These are phyloP conservation scores for Galerina marginata DNA, from an alignment of 768 basidiomycete genomes.

Conservation along the genomic window DNA sequence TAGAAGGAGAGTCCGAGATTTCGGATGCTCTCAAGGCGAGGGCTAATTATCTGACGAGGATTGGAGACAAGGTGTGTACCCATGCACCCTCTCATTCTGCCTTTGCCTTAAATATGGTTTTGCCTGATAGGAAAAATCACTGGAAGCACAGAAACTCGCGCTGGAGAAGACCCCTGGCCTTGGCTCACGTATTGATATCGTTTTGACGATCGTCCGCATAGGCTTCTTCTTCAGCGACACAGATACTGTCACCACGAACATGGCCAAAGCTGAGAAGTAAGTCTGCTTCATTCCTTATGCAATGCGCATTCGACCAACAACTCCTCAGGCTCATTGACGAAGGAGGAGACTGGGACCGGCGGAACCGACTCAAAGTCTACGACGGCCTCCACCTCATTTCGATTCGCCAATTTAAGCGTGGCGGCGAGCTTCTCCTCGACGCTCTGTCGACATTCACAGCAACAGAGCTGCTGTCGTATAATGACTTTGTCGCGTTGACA, in stretches of 20 bases:
- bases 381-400: conserved; percentile 83
- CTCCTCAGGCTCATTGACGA: conserved; percentile 79
- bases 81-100: conserved; percentile 28
- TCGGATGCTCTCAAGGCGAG: conserved; percentile 83
- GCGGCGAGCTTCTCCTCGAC: conserved; percentile 85
- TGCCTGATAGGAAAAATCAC: conserved; percentile 67
- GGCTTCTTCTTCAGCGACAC: conserved; percentile 91
- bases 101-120: background rate
- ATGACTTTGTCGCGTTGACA: conserved; percentile 87
- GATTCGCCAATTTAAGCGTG: conserved; percentile 90
- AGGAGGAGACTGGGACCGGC: conserved; percentile 97
- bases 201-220: conserved; percentile 85
- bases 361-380: conserved; percentile 97
- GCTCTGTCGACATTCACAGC: conserved; percentile 95
- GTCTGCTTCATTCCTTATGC: conserved; percentile 29
- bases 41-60: conserved; percentile 85
- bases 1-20: conserved; percentile 93
- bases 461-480: conserved; percentile 84
- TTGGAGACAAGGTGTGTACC: conserved; percentile 74
- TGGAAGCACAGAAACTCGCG: conserved; percentile 83
- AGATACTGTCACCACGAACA: conserved; percentile 68
- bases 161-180: conserved; percentile 92
- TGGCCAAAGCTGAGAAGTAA: conserved; percentile 82
- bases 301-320: background rate
- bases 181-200: conserved; percentile 92